Conservation (phyloP, 2,329 filamentous ascomycete species). For the Fusarium setosum region DNA sequence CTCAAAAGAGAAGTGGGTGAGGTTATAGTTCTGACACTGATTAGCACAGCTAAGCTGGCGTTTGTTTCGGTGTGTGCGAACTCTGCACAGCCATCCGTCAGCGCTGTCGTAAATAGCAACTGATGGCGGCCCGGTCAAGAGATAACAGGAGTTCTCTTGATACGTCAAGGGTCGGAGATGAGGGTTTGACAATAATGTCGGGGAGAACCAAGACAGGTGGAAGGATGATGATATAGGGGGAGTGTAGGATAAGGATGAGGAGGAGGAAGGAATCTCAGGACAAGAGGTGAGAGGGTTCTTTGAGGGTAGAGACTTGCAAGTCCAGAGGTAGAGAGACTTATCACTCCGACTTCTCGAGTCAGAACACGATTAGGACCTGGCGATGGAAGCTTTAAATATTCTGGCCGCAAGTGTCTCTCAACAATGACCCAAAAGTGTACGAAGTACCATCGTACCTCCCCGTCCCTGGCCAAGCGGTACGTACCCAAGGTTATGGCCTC, state of each 20-base stretch:
- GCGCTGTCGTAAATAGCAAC: constrained; percentile 46
- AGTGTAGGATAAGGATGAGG: constrained; percentile 12
- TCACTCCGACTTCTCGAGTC: constrained; percentile 31
- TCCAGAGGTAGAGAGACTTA: constrained; percentile 36
- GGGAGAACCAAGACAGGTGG: constrained; percentile 8
- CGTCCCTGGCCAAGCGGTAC: constrained; percentile 24
- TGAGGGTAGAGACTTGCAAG: constrained; percentile 4
- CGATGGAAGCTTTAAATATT: constrained; percentile 47
- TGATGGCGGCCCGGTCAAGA: constrained; percentile 38
- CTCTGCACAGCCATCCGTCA: constrained; percentile 47
- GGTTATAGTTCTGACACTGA: constrained; percentile 40
- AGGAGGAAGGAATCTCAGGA: constrained; percentile 22
- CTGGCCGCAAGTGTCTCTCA: constrained; percentile 37
- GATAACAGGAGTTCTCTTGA: constrained; percentile 45
- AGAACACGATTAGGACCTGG: constrained; percentile 29
- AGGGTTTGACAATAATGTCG: constrained; percentile 31
- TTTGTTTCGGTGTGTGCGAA: constrained; percentile 37
- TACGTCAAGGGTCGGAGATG: constrained; percentile 34
- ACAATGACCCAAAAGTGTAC: constrained; percentile 30
- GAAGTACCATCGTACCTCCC: constrained; percentile 35
- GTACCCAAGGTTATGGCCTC: constrained; percentile 26
- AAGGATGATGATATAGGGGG: constrained; percentile 19
- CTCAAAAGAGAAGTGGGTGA: constrained; percentile 33
- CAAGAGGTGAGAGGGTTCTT: constrained; percentile 18
- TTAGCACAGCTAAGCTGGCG: constrained; percentile 43